A percentile compares a stretch with the other conserved stretches of the same genome.
These are phyloP conservation scores for Pterocarpus macrocarpus DNA, from an alignment of 306 rosid genomes.

Conservation along the genomic window DNA sequence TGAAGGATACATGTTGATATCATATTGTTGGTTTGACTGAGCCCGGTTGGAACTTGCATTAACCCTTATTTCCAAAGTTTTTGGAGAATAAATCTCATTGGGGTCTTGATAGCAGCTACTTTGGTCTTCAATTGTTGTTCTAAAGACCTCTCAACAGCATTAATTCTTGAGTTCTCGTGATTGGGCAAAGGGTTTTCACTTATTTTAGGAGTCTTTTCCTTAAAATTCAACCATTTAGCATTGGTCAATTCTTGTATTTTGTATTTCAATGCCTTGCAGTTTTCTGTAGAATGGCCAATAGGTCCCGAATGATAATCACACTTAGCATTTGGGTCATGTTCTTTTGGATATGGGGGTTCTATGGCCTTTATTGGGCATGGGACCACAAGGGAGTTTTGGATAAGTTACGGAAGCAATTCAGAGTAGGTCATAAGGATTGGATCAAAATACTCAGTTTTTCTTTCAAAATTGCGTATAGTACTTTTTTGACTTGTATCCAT, in stretches of 20 bases:
- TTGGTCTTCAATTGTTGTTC: accelerated
- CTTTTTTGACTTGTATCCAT: too few relatives aligned
- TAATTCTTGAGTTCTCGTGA: too few relatives aligned
- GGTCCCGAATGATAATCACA: neutral
- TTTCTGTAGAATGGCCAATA: neutral
- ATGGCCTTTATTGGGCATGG: neutral
- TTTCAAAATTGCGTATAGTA: neutral
- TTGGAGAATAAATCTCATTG: too few relatives aligned
- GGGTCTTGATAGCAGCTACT: neutral
- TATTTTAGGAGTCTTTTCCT: neutral
- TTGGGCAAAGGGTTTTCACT: neutral
- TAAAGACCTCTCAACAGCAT: neutral
- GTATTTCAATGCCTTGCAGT: neutral
- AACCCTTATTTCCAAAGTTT: too few relatives aligned
- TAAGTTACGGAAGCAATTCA: neutral
- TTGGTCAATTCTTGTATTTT: neutral
- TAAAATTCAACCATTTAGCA: neutral
- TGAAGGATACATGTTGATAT: too few relatives aligned
- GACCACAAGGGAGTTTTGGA: neutral
- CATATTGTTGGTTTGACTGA: too few relatives aligned
- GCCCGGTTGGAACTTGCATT: too few relatives aligned
- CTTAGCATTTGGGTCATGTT: neutral
- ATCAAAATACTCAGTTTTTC: neutral
- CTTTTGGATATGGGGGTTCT: neutral
- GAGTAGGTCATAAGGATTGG: neutral